Base-by-base conservation (phyloP, 129 eudicot genomes). In the Smallanthus sonchifolius region DNA sequence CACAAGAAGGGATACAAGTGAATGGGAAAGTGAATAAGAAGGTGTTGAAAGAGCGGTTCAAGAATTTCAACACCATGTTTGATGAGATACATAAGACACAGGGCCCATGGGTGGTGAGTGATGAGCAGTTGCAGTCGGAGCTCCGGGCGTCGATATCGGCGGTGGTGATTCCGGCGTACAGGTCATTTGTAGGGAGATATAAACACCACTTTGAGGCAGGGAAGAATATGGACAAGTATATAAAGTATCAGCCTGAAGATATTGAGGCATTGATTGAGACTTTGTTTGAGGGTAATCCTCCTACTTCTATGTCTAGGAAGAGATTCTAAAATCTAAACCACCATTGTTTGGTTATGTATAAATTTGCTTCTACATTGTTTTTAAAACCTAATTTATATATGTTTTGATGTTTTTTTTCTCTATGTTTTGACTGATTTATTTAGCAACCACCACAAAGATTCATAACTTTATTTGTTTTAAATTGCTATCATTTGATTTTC, bases 191-290 rank as follows among this genome's bases (percentile, higher is more conserved):
- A 2, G 97, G 92, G 72, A 83, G 98, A 79, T 94, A 88, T 54
- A 83, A 72, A 76, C 93, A 94, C 54, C 75, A 83, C 15, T 73
- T 94, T 61, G 87, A 84, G 4, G 68, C 60, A 5, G 39, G 84
- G 44, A 90, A 72, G 65, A 87, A 84, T 13, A 65, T 75, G 10
- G 96, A 90, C 15, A 94, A 78, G 83, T 90, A 90, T 60, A 88
- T 94, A 5, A 94, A 90, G 60, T 94, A 94, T 51, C 97, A 94
- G 36, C 88, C 96, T 0, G 98, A 94, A 61, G 98, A 94, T 70
- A 75, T 94, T 43, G 98, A 90, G 83, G 66, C 87, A 2, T 62
- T 85, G 56, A 90, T 94, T 55, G 97, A 94, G 77, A 86, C 80
- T 9, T 81, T 94, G 36, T 94, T 93, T 57, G 96, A 86, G 54